Conservation (phyloP, 306 rosid species). For the Vigna unguiculata region DNA sequence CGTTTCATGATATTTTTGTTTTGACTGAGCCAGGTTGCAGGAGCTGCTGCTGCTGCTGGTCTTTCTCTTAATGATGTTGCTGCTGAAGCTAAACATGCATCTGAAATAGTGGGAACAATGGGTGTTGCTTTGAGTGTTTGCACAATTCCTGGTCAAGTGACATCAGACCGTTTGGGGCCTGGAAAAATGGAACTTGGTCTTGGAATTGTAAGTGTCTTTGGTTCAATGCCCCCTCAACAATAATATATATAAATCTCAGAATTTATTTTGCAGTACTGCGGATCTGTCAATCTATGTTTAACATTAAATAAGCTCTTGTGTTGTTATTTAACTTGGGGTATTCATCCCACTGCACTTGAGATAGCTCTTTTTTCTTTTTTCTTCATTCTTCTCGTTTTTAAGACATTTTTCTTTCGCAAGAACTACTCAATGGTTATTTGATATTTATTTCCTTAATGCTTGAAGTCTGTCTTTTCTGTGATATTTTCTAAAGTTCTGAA, state of each 20-base stretch:
- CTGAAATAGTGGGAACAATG: constrained; percentile 97
- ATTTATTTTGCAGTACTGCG: background rate
- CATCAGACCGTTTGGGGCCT: constrained; percentile 90
- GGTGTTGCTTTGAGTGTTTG: constrained; percentile 90
- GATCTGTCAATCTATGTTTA: background rate
- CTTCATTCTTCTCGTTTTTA: constrained; percentile 1
- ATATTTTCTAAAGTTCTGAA: constrained; percentile 38
- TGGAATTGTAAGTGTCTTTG: constrained; percentile 80
- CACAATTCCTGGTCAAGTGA: constrained; percentile 88
- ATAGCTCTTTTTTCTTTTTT: background rate
- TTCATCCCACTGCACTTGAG: background rate
- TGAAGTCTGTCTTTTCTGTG: constrained; percentile 31
- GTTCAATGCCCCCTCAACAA: constrained; percentile 11
- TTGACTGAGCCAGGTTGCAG: constrained; percentile 74
- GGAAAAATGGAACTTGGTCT: constrained; percentile 95
- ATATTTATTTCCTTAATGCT: constrained; percentile 15
- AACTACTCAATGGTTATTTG: constrained; percentile 17
- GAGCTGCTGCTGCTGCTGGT: constrained; percentile 97
- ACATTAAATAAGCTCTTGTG: constrained; percentile 4
- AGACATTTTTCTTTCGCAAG: constrained; percentile 7
- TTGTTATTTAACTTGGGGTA: constrained; percentile 29
- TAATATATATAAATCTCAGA: background rate
- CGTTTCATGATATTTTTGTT: constrained; percentile 22
- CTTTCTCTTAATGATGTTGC: constrained; percentile 79
- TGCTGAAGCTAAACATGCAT: constrained; percentile 81